Base-by-base conservation (phyloP, 2,329 filamentous ascomycete genomes). In the Pseudocercospora eumusae region DNA sequence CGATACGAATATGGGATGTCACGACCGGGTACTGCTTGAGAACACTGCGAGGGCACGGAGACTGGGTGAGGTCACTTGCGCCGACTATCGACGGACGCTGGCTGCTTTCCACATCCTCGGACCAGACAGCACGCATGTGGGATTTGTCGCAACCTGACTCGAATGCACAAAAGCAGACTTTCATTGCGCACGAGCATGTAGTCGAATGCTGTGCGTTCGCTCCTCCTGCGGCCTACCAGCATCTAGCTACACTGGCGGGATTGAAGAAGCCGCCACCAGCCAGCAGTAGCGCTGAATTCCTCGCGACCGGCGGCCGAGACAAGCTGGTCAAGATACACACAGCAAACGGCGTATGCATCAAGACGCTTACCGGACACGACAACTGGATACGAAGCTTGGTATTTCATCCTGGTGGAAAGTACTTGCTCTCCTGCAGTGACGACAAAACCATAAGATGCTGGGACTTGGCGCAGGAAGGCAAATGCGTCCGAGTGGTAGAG, bases 371-470 rank as follows among this genome's bases (percentile, higher is more conserved):
- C 0, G 93, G 93, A 1, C 93, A 97, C 74, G 93, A 97, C 75
- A 97, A 97, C 74, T 98, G 93, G 93, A 86, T 98, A 8, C 87
- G 92, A 31, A 89, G 85, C 0, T 77, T 97, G 5, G 87, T 92
- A 9, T 98, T 96, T 75, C 93, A 97, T 71, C 93, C 93, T 0
- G 90, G 91, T 8, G 93, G 93, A 47, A 96, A 93, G 76, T 97
- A 95, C 71, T 83, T 98, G 1, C 79, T 98, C 5, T 93, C 89
- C 6, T 91, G 90, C 20, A 85, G 89, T 15, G 93, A 98, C 74
- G 93, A 98, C 79, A 96, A 95, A 79, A 93, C 91, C 4, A 82
- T 98, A 63, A 84, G 93, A 59, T 97, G 93, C 80, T 98, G 93
- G 93, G 93, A 98, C 78, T 80, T 98, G 25, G 84, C 85, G 25